phyloP scores from a whole-genome alignment of 257 asterid genomes.

The Solanum piurae region DNA sequence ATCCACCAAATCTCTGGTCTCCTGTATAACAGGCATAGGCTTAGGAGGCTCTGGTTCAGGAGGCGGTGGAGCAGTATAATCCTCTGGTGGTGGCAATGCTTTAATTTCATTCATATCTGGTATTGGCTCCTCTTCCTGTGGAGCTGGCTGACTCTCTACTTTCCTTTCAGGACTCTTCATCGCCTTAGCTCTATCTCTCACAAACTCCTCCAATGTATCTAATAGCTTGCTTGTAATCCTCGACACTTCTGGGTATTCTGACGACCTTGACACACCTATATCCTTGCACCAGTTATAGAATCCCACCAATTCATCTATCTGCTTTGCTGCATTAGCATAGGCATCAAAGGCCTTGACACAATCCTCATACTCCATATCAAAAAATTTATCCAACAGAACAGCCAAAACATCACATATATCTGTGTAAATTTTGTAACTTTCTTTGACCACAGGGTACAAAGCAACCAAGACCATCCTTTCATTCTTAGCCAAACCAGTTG shows the following conservation, averaged over 20 bases:
- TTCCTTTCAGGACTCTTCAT: conserved; percentile 50
- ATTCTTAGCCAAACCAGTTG: conserved; percentile 53
- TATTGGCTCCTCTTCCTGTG: conserved; percentile 31
- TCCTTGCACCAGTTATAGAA: conserved; percentile 59
- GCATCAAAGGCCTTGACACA: conserved; percentile 54
- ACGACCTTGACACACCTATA: conserved; percentile 46
- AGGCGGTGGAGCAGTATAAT: conserved; percentile 40
- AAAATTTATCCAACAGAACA: conserved; percentile 49
- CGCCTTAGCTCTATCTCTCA: conserved; percentile 51
- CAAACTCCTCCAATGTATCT: conserved; percentile 72
- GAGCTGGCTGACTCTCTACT: conserved; percentile 20
- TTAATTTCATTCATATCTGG: conserved; percentile 45
- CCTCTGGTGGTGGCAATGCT: conserved; percentile 48
- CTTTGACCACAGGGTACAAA: conserved; percentile 33
- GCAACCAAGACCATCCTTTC: conserved; percentile 59
- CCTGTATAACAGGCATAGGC: conserved; percentile 33
- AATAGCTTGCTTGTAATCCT: conserved; percentile 42
- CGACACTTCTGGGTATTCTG: conserved; percentile 52
- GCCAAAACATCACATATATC: conserved; percentile 59
- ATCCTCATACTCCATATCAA: conserved; percentile 59
- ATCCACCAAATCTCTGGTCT: conserved; percentile 53
- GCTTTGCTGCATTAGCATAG: conserved; percentile 40
- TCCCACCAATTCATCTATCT: conserved; percentile 45
- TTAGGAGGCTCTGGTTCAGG: conserved; percentile 50
- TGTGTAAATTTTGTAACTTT: conserved; percentile 48